Percentiles rank a stretch among this genome's conserved stretches.
phyloP scores from a whole-genome alignment of 441 rosid species.

The Adansonia grandidieri region DNA sequence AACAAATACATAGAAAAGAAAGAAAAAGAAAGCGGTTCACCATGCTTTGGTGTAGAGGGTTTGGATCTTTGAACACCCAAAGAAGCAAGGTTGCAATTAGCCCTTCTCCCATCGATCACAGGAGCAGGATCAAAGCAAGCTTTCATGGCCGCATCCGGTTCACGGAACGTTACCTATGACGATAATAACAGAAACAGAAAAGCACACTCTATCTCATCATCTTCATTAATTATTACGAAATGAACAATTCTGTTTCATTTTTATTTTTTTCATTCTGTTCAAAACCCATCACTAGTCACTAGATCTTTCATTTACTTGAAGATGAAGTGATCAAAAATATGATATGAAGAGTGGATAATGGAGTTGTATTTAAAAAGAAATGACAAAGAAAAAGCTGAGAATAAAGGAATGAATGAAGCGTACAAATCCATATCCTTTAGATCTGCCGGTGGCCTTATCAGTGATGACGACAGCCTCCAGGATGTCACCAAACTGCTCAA shows the following conservation, averaged over 20 bases:
- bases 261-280: background rate
- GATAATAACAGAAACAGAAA: background rate
- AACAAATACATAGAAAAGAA: background rate
- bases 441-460: conserved; percentile 78
- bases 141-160: conserved; percentile 87
- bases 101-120: conserved; percentile 94
- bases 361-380: background rate
- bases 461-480: conserved; percentile 79
- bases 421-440: conserved; percentile 86
- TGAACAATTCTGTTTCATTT: background rate
- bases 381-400: conserved; percentile 17
- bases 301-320: conserved; percentile 25
- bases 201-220: conserved; percentile 12
- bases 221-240: background rate
- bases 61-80: conserved; percentile 93
- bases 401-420: background rate
- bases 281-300: background rate
- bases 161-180: conserved; percentile 83
- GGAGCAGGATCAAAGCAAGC: conserved; percentile 94
- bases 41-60: conserved; percentile 89
- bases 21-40: conserved; percentile 34
- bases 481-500: conserved; percentile 78
- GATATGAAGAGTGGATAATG: background rate
- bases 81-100: conserved; percentile 95
- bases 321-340: conserved; percentile 14